Percentiles rank a stretch among this genome's conserved stretches.
Conservation (phyloP, 768 basidiomycete genomes). For the Mycena belliarum region DNA sequence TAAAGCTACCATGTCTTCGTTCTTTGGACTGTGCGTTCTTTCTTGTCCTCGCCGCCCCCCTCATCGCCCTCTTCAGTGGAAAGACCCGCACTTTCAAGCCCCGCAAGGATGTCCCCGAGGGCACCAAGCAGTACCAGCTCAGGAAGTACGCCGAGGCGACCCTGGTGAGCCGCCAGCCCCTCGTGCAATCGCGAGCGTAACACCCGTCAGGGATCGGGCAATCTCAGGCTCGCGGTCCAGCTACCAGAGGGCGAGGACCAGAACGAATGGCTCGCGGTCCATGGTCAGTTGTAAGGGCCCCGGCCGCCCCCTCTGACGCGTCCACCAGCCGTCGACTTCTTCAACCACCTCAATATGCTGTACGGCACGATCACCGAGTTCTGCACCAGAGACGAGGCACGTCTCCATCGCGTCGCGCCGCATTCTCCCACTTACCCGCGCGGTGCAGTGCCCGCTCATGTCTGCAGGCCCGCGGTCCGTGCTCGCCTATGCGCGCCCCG, state of each 20-base stretch:
- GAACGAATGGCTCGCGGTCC: slow-evolving; percentile 99
- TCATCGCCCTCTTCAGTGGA: slow-evolving; percentile 47
- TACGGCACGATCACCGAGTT: slow-evolving; percentile 99
- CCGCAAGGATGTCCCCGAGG: slow-evolving; percentile 91
- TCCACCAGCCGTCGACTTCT: slow-evolving; percentile 90
- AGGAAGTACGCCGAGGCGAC: slow-evolving; percentile 98
- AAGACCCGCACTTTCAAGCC: slow-evolving; percentile 97
- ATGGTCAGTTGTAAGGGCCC: slow-evolving; percentile 60
- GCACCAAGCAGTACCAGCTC: slow-evolving; percentile 96
- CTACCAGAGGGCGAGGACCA: slow-evolving; percentile 96
- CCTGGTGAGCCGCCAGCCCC: slow-evolving; percentile 49
- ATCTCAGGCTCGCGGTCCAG: slow-evolving; percentile 87
- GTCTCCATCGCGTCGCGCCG: slow-evolving; percentile 23
- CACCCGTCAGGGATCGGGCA: slow-evolving; percentile 81
- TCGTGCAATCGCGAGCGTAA: neutral
- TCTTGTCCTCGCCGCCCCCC: neutral
- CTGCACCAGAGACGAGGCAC: slow-evolving; percentile 89
- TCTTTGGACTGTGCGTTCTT: slow-evolving; percentile 77
- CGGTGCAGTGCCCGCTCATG: slow-evolving; percentile 86
- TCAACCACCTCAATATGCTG: slow-evolving; percentile 99
- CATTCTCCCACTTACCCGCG: slow-evolving; percentile 4
- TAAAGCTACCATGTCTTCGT: slow-evolving; percentile 68
- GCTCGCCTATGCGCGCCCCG: neutral
- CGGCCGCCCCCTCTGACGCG: neutral
- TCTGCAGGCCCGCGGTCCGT: slow-evolving; percentile 89